Conservation (phyloP, 805 yeast species). For the Suhomyces emberorum region DNA sequence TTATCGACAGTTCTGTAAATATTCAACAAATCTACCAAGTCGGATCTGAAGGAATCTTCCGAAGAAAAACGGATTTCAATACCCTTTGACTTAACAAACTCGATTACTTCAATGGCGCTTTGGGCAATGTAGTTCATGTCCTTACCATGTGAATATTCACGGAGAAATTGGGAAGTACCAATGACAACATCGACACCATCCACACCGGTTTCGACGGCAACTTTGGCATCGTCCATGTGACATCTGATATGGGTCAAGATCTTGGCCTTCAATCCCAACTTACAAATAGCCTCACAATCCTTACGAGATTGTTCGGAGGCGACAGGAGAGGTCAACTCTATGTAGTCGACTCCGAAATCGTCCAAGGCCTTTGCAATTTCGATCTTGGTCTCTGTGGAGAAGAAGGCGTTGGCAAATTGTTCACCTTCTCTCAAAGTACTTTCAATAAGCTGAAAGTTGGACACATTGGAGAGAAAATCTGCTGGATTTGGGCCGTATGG, state of each 20-base stretch:
- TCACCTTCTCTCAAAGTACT: constrained; percentile 63
- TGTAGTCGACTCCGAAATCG: constrained; percentile 60
- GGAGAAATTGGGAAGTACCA: constrained; percentile 56
- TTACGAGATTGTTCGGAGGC: constrained; percentile 56
- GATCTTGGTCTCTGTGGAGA: constrained; percentile 52
- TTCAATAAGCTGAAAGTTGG: constrained; percentile 52
- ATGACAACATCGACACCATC: constrained; percentile 62
- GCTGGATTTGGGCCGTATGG: constrained; percentile 61
- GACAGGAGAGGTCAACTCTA: constrained; percentile 58
- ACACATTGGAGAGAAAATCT: constrained; percentile 54
- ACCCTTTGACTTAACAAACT: constrained; percentile 58
- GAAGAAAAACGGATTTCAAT: constrained; percentile 57
- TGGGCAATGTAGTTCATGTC: constrained; percentile 59
- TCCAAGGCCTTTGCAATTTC: constrained; percentile 60
- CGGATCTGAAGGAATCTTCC: constrained; percentile 60
- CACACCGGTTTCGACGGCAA: constrained; percentile 61
- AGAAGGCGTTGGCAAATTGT: constrained; percentile 62
- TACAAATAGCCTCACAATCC: constrained; percentile 59
- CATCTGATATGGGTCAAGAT: constrained; percentile 59
- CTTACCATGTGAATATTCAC: constrained; percentile 58
- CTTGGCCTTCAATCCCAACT: constrained; percentile 56
- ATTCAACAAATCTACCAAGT: constrained; percentile 55
- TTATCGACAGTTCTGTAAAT: constrained; percentile 60
- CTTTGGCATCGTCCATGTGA: constrained; percentile 59
- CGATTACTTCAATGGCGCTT: constrained; percentile 56